phyloP scores from a whole-genome alignment of 257 asterid species.

The Craterostigma plantagineum region DNA sequence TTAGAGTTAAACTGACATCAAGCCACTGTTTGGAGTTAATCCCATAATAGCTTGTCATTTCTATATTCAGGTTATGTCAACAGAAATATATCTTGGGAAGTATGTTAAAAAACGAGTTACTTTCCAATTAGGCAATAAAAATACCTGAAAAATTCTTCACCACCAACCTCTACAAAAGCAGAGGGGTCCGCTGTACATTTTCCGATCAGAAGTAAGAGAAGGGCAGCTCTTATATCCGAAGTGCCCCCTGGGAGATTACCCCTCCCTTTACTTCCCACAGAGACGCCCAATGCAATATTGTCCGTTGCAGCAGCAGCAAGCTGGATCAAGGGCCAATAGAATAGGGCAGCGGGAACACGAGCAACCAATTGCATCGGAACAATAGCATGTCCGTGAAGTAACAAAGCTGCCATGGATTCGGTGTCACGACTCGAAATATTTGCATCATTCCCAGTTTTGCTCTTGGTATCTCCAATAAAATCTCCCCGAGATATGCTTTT shows the following conservation, averaged over 20 bases:
- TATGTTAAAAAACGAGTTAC: slow-evolving; percentile 8
- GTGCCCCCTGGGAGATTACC: slow-evolving; percentile 98
- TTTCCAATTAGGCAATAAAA: slow-evolving; percentile 1
- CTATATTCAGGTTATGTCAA: too few relatives aligned
- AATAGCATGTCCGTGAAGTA: slow-evolving; percentile 88
- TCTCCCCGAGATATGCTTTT: slow-evolving; percentile 28
- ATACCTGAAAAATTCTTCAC: slow-evolving; percentile 88
- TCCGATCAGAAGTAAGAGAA: slow-evolving; percentile 90
- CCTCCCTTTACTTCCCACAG: slow-evolving; percentile 99
- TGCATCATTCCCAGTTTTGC: slow-evolving; percentile 24
- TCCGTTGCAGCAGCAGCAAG: slow-evolving; percentile 97
- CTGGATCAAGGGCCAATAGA: slow-evolving; percentile 97
- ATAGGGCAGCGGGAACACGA: slow-evolving; percentile 93
- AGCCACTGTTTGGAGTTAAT: too few relatives aligned
- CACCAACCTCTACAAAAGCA: slow-evolving; percentile 77
- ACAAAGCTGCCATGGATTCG: slow-evolving; percentile 86
- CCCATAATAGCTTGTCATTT: too few relatives aligned
- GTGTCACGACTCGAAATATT: slow-evolving; percentile 36
- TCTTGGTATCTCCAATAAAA: slow-evolving; percentile 29
- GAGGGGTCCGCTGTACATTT: slow-evolving; percentile 92
- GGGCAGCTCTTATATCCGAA: slow-evolving; percentile 94
- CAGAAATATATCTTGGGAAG: too few relatives aligned
- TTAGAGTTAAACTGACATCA: too few relatives aligned
- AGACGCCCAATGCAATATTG: slow-evolving; percentile 93
- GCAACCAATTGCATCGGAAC: slow-evolving; percentile 98